These are phyloP conservation scores for Rhodotorula graminis DNA, from an alignment of 768 basidiomycete genomes.

Conservation along the genomic window DNA sequence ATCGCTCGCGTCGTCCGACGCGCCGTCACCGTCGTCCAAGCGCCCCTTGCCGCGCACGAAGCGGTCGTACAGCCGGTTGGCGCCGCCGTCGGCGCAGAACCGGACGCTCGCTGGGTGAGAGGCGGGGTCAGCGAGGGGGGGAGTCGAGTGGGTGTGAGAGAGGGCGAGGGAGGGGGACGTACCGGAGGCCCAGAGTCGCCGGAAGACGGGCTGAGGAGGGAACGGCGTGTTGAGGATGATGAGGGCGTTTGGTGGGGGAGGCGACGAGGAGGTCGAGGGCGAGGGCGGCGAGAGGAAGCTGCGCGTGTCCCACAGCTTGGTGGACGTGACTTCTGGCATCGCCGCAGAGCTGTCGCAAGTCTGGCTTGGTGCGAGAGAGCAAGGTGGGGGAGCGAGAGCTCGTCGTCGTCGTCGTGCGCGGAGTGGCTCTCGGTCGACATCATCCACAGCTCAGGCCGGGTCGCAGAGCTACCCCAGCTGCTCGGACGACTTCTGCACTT, in stretches of 20 bases:
- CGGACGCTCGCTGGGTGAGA: slow-evolving; percentile 45
- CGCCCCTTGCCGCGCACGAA: slow-evolving; percentile 39
- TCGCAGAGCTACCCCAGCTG: too few relatives aligned
- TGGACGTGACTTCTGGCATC: too few relatives aligned
- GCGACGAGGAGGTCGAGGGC: neutral
- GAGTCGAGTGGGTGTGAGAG: too few relatives aligned
- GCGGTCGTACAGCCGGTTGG: slow-evolving; percentile 71
- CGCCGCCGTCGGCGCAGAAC: slow-evolving; percentile 79
- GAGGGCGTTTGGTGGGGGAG: slow-evolving; percentile 52
- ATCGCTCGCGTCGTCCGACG: neutral
- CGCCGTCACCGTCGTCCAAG: neutral
- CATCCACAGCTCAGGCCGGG: too few relatives aligned
- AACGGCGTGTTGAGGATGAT: slow-evolving; percentile 91
- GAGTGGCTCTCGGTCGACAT: too few relatives aligned
- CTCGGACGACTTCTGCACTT: too few relatives aligned
- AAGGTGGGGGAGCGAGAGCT: too few relatives aligned
- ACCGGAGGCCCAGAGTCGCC: slow-evolving; percentile 55
- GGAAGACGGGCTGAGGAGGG: slow-evolving; percentile 56
- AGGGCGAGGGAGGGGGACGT: slow-evolving; percentile 33
- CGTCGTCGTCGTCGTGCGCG: too few relatives aligned
- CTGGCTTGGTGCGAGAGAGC: too few relatives aligned
- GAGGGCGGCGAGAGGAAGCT: neutral
- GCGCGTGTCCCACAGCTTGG: slow-evolving; percentile 1
- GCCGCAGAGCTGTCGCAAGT: too few relatives aligned
- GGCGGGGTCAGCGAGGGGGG: slow-evolving; percentile 49